Conservation (phyloP, 192 early-diverging fungal genomes). For the Dissophora globulifera region DNA sequence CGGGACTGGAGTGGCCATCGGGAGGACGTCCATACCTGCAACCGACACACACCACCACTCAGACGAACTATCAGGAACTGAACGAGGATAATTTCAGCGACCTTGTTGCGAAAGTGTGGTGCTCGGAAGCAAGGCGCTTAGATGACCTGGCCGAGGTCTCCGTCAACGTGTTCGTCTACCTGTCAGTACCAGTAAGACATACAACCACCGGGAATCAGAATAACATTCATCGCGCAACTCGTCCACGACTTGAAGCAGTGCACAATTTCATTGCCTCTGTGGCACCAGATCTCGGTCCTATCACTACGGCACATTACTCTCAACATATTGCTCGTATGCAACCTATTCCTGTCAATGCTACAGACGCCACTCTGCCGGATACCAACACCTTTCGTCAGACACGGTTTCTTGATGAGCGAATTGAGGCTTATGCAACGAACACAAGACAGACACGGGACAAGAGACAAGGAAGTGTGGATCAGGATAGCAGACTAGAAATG, state of each 20-base stretch:
- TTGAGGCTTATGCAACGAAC: too few relatives aligned
- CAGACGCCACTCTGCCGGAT: too few relatives aligned
- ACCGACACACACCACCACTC: not conserved
- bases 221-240: not conserved
- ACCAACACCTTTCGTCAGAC: too few relatives aligned
- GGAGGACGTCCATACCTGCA: not conserved
- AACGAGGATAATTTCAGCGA: not conserved
- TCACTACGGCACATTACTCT: not conserved
- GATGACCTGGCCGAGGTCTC: not conserved
- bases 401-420: too few relatives aligned
- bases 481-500: too few relatives aligned
- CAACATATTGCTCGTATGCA: not conserved
- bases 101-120: not conserved
- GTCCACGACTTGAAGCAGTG: not conserved
- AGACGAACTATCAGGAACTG: not conserved
- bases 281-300: not conserved
- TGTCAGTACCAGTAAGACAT: not conserved
- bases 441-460: too few relatives aligned
- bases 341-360: not conserved
- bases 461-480: too few relatives aligned
- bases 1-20: not conserved
- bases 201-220: too few relatives aligned
- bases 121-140: not conserved
- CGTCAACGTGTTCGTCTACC: not conserved
- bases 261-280: too few relatives aligned